Evolutionary conservation across 176 grass and related monocot species (phyloP).

Genomic region (Zizania latifolia): DNA sequence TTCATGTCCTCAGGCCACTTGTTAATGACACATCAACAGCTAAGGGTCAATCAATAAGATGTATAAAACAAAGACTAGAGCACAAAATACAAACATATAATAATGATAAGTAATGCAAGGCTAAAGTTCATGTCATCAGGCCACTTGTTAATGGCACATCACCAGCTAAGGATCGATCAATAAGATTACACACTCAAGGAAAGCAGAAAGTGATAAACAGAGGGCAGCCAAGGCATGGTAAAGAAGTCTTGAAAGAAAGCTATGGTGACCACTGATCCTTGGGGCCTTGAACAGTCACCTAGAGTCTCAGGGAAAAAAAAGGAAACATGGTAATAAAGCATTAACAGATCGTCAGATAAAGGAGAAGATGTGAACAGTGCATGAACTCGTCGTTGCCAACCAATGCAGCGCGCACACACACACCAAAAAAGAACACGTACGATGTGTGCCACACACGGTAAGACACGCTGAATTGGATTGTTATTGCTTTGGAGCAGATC

Average conservation of each 20-base stretch:
- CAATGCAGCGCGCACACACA: neutral
- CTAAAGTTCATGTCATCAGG: neutral
- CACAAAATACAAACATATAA: neutral
- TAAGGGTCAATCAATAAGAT: neutral
- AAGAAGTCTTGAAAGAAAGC: neutral
- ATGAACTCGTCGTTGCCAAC: neutral
- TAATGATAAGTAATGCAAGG: neutral
- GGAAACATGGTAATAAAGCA: constrained; percentile 11
- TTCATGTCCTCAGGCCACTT: neutral
- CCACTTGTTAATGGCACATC: neutral
- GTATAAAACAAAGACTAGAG: neutral
- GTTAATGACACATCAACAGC: neutral
- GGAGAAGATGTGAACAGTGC: constrained; percentile 23
- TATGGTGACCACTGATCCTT: constrained; percentile 19
- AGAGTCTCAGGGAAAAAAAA: neutral
- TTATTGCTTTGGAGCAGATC: neutral
- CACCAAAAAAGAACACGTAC: neutral
- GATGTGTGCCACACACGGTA: neutral
- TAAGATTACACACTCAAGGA: neutral
- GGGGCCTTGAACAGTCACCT: constrained; percentile 11
- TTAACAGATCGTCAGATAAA: constrained; percentile 32
- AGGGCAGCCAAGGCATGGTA: neutral
- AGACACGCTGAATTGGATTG: neutral
- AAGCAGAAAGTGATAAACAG: neutral
- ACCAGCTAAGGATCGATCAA: neutral